These are phyloP conservation scores for Leptographium flavum DNA, from an alignment of 2,329 filamentous ascomycete species.

Conservation along the genomic window DNA sequence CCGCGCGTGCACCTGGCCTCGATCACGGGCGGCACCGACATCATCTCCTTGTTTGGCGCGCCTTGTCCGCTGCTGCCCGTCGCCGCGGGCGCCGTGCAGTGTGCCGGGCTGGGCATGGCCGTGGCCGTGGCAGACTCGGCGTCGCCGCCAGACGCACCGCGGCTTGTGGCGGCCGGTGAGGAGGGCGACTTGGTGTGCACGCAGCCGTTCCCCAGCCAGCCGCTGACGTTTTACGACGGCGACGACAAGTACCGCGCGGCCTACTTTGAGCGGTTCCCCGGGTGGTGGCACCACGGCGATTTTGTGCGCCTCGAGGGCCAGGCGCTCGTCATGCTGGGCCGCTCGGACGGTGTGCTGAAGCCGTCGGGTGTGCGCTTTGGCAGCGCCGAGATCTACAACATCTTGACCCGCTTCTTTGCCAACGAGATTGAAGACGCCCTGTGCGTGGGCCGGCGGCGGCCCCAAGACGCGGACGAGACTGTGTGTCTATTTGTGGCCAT, in stretches of 20 bases:
- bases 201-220: constrained; percentile 78
- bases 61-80: constrained; percentile 67
- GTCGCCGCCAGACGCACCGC: constrained; percentile 37
- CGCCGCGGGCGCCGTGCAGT: constrained; percentile 60
- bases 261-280: constrained; percentile 75
- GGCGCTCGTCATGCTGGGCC: constrained; percentile 78
- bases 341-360: constrained; percentile 87
- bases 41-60: constrained; percentile 85
- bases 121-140: constrained; percentile 44
- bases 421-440: constrained; percentile 70
- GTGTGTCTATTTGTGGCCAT: constrained; percentile 84
- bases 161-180: constrained; percentile 39
- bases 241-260: constrained; percentile 64
- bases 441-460: constrained; percentile 65
- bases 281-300: constrained; percentile 88
- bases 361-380: constrained; percentile 85
- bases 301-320: constrained; percentile 60
- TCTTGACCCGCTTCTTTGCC: constrained; percentile 73
- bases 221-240: constrained; percentile 73
- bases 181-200: constrained; percentile 82
- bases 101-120: constrained; percentile 67
- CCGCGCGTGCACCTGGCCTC: constrained; percentile 70
- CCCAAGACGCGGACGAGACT: constrained; percentile 64
- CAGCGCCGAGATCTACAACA: constrained; percentile 89
- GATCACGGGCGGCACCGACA: constrained; percentile 93